Base-by-base conservation (phyloP, 768 basidiomycete genomes). In the Kwoniella pini region DNA sequence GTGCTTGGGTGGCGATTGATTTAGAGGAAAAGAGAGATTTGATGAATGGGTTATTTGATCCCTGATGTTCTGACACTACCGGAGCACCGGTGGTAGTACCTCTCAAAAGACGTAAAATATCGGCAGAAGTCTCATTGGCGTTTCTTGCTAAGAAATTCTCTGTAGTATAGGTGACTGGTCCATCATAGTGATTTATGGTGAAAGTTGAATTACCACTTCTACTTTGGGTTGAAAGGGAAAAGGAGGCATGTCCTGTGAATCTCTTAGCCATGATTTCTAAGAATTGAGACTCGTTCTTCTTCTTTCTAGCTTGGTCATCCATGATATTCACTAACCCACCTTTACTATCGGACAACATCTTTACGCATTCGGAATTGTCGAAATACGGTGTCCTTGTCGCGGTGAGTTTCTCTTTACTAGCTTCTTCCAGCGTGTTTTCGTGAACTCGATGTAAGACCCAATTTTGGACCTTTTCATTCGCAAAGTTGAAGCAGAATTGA, bases 241-340 rank as follows among this genome's bases (percentile, higher is more conserved):
- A 97, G 0, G 88, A 88, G 0, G 88, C 84, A 72, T 98, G 94
- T 68, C 91, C 95, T 5, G 87, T 90, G 91, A 93, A 97, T 0
- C 95, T 85, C 79, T 97, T 98, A 46, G 84, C 82, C 74, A 97
- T 91, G 0, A 94, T 91, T 69, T 96, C 92, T 9, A 94, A 85
- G 91, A 98, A 96, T 0, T 88, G 90, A 54, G 88, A 84, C 70
- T 95, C 91, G 2, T 88, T 94, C 85, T 94, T 93, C 80, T 92
- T 94, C 38, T 89, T 83, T 12, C 88, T 84, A 1, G 93, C 89
- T 78, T 96, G 93, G 74, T 98, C 95, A 73, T 98, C 94, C 88
- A 97, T 91, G 78, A 98, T 97, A 71, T 95, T 91, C 54, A 97
- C 86, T 30, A 99, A 82, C 1, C 96, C 96, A 10, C 93, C 94